A percentile compares a stretch with the other conserved stretches of the same genome.
Conservation (phyloP, 495 filamentous ascomycete species). For the Talaromyces nanjingensis region DNA sequence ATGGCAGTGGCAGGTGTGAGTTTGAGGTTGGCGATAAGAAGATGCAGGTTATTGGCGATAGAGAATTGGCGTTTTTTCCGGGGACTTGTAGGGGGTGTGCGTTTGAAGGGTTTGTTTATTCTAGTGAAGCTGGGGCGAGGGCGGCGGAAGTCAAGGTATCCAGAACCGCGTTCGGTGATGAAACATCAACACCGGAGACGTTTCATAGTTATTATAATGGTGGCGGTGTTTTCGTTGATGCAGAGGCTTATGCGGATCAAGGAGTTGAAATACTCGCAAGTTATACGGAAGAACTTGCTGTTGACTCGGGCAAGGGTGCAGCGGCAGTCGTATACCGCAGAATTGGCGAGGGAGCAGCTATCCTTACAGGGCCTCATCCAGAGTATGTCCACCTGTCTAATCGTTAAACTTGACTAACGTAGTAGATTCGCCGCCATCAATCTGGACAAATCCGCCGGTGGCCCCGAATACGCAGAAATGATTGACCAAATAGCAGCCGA, state of each 20-base stretch:
- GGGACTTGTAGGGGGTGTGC: conserved; percentile 80
- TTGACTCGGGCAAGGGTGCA: conserved; percentile 60
- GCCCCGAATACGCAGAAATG: conserved; percentile 58
- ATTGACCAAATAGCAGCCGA: conserved; percentile 64
- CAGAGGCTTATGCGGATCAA: conserved; percentile 48
- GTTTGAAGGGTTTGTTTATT: conserved; percentile 86
- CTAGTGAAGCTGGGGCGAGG: conserved; percentile 77
- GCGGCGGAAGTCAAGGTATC: conserved; percentile 62
- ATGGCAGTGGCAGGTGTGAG: conserved; percentile 72
- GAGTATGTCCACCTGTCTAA: conserved; percentile 54
- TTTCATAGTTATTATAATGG: conserved; percentile 91
- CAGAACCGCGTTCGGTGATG: conserved; percentile 49
- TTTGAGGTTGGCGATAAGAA: conserved; percentile 80
- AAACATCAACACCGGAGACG: conserved; percentile 48
- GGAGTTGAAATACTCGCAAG: conserved; percentile 78
- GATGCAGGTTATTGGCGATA: conserved; percentile 77
- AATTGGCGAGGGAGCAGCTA: conserved; percentile 71
- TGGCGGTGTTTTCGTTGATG: conserved; percentile 89
- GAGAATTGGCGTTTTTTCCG: conserved; percentile 85
- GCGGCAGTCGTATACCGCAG: conserved; percentile 86
- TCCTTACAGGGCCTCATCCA: conserved; percentile 87
- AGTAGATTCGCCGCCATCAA: conserved; percentile 76
- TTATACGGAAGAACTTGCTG: conserved; percentile 68
- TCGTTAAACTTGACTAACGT: neutral
- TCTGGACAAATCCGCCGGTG: conserved; percentile 53